Evolutionary conservation across 2,329 filamentous ascomycete genomes (phyloP), one percentile per base, ranked within the genome.

Genomic region (Botrytis hyacinthi): DNA sequence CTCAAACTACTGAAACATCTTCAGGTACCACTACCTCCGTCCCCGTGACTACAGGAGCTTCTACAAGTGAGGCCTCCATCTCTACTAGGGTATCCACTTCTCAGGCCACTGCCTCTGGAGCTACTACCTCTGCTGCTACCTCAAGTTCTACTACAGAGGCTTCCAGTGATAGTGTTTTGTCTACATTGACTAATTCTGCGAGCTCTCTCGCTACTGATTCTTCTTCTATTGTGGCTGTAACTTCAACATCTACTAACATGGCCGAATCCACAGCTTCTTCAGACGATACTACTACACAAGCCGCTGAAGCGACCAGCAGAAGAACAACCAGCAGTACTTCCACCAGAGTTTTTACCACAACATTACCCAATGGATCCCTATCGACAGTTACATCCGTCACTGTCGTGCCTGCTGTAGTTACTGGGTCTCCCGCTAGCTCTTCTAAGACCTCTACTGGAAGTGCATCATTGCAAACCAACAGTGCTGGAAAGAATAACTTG

Each of bases 271-370:
- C 59, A 73, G 70, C 75, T 60, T 72, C 73, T 73, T 73, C 72
- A 72, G 65, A 66, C 70, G 46, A 70, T 73, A 60, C 57, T 61
- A 48, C 75, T 67, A 42, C 71, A 35, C 35, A 63, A 70, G 35
- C 73, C 68, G 68, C 73, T 70, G 71, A 74, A 67, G 66, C 48
- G 40, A 54, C 75, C 32, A 71, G 59, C 40, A 66, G 61, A n/a
- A 66, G 71, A 32, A 73, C 63, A 40, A 66, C 68, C 44, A 73
- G 72, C 14, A 73, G 62, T 16, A 61, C 72, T 0, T 61, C 73
- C 10, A 75, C 72, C n/a, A 73, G 76, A n/a, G 75, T 80, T 18
- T 78, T 72, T 59, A 80, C 78, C 14, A 78, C 79, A 6, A 80
- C 78, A 2, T 48, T 78, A 12, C 68, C 78, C 14, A 75, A 77